Base-by-base conservation (phyloP, 2,329 filamentous ascomycete species). In the Aspergillus candidus region DNA sequence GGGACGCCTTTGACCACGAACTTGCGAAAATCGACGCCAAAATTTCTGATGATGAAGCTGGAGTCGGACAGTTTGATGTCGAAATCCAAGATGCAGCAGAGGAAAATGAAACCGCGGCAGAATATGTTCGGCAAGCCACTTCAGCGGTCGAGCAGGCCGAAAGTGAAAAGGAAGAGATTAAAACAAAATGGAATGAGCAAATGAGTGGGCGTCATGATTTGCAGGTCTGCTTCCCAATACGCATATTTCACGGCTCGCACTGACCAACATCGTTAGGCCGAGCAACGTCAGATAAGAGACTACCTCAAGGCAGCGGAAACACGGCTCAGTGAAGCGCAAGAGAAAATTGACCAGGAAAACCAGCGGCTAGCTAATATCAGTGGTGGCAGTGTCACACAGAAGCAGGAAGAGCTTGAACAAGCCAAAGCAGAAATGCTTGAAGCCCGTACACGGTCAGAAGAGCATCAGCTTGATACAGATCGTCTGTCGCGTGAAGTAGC, bases 351-450 rank as follows among this genome's bases (percentile, higher is more conserved):
- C 10, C 57, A 66, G n/a, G 73, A 76, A 54, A 65, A 66, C 39
- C 59, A 61, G 41, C 80, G 83, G 4, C 73, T 95, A 6, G 75
- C 79, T 35, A 77, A 81, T 35, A 76, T 80, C 2, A 83, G 85
- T 54, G 87, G 88, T 32, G 85, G 84, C 18, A 79, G 78, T 17
- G 80, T 86, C 57, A 72, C 78, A 7, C 71, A 75, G 50, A 87
- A 82, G 56, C 66, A 79, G 31, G 68, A 70, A 13, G 75, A 83
- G 55, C 71, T 85, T 3, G 72, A 81, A 15, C 69, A 78, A 13
- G 80, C 80, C 11, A 78, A 81, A 55, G 59, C 73, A 17, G 65
- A 66, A 37, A 70, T 72, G 5, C 61, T 69, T 27, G 65, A 73
- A 30, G 74, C 79, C 4, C 67, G 65, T 44, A 54, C 57, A 13